Evolutionary conservation across 805 yeast species (phyloP).

Genomic region (Peterozyma toletana): DNA sequence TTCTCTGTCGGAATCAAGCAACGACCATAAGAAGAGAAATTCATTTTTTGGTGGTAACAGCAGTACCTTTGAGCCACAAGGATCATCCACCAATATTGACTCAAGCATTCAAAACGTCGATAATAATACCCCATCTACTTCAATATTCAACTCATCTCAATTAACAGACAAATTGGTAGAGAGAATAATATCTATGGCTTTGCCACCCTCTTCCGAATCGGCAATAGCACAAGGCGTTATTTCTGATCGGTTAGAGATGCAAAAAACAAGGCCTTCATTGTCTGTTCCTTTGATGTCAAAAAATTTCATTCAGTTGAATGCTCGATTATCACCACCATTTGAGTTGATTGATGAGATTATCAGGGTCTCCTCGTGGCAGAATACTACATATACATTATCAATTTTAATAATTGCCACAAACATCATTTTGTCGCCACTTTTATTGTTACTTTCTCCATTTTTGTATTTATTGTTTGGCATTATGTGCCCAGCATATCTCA

Average conservation of each 20-base stretch:
- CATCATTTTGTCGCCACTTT: slow-evolving; percentile 52
- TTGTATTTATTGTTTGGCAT: slow-evolving; percentile 44
- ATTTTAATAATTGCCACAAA: slow-evolving; percentile 34
- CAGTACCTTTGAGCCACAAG: background rate
- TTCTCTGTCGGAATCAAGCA: background rate
- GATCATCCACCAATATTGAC: background rate
- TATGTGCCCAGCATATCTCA: slow-evolving; percentile 62
- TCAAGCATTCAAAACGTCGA: slow-evolving; percentile 9
- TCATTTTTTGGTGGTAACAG: background rate
- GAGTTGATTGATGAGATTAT: slow-evolving; percentile 51
- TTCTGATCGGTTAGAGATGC: slow-evolving; percentile 49
- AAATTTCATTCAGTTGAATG: slow-evolving; percentile 55
- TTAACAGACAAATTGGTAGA: slow-evolving; percentile 70
- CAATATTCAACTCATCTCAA: slow-evolving; percentile 17
- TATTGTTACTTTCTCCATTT: slow-evolving; percentile 47
- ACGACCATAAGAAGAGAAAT: background rate
- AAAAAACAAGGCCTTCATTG: slow-evolving; percentile 58
- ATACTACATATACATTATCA: slow-evolving; percentile 55
- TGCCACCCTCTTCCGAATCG: slow-evolving; percentile 53
- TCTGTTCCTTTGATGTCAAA: slow-evolving; percentile 65
- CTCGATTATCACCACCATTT: slow-evolving; percentile 57
- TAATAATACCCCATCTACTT: background rate
- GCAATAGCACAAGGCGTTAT: slow-evolving; percentile 32
- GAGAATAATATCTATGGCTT: slow-evolving; percentile 59
- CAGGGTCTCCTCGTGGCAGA: slow-evolving; percentile 54